A percentile compares a stretch with the other conserved stretches of the same genome.
phyloP scores from a whole-genome alignment of 163 green algal species.

The Chloromonas sp. region DNA sequence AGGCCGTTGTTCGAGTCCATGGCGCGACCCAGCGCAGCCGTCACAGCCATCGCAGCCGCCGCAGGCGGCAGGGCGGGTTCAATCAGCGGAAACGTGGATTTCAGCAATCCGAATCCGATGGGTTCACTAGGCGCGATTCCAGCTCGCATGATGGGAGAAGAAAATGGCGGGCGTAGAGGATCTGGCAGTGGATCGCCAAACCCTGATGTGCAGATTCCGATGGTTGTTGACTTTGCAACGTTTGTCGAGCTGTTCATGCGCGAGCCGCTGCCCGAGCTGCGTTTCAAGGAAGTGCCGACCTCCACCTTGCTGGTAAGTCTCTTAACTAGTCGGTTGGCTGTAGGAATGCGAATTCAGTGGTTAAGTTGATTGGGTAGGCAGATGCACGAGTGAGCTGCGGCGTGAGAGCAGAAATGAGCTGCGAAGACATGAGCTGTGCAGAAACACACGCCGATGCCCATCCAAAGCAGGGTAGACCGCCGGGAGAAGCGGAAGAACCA shows the following conservation, averaged over 20 bases:
- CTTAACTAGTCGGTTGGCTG: background rate
- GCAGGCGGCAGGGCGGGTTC: background rate
- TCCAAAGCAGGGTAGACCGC: too few species aligned
- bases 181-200: background rate
- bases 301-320: background rate
- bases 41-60: background rate
- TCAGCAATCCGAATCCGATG: too few species aligned
- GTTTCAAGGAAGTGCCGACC: slow-evolving; percentile 5
- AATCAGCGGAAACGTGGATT: background rate
- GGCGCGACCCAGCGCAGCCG: background rate
- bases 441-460: too few species aligned
- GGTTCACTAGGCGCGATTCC: background rate
- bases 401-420: too few species aligned
- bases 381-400: too few species aligned
- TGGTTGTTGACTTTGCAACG: background rate
- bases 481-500: too few species aligned
- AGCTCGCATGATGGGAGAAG: background rate
- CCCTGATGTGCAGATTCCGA: background rate
- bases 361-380: too few species aligned
- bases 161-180: too few species aligned
- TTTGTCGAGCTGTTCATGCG: slow-evolving; percentile 9
- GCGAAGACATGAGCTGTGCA: too few species aligned
- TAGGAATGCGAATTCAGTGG: background rate
- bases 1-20: background rate
- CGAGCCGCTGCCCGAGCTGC: slow-evolving; percentile 4